Base-by-base conservation (phyloP, 2,329 filamentous ascomycete species). In the Trichophyton verrucosum region DNA sequence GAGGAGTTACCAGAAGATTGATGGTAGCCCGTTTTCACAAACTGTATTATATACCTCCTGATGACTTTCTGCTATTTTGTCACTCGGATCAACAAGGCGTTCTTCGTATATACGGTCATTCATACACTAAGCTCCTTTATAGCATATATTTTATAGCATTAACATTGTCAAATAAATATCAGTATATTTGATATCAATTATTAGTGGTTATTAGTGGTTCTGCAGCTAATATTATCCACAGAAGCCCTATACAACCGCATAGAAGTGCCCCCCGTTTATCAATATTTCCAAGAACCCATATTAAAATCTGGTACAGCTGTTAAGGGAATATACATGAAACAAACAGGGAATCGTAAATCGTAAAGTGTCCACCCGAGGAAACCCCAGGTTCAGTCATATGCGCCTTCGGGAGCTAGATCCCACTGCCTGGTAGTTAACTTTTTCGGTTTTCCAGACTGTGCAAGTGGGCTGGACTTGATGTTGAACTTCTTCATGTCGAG, bases 371-470 rank as follows among this genome's bases (percentile, higher is more conserved):
- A 13, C 46, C 30, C 15, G 38, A 30, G 46, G 20, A 51, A 3
- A 20, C 5, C 8, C 27, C 11, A 22, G 27, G 20, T 36, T 20
- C 36, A 55, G 5, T 55, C 51, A 36, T 33, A 55, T 36, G 51
- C 8, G 15, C 42, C 57, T 61, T 77, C 75, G 1, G 75, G 74
- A 3, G 71, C 77, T 58, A 79, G 64, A 66, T 79, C 77, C 71
- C 75, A 77, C 65, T 78, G 78, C 58, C 77, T 67, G 1, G 77
- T 74, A 6, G 75, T 76, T 68, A 79, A 69, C 64, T 76, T 78
- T 56, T 74, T 72, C 36, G 68, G 69, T 68, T 76, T 78, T 24
- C 68, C 71, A 24, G 46, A 24, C 22, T 58, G 44, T 17, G 49
- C 20, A 58, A 46, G 61, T 9, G 38, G 42, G 60, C 64, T 69